Conservation (phyloP, 1,284 basidiomycete species). For the Rhodotorula sp. region DNA sequence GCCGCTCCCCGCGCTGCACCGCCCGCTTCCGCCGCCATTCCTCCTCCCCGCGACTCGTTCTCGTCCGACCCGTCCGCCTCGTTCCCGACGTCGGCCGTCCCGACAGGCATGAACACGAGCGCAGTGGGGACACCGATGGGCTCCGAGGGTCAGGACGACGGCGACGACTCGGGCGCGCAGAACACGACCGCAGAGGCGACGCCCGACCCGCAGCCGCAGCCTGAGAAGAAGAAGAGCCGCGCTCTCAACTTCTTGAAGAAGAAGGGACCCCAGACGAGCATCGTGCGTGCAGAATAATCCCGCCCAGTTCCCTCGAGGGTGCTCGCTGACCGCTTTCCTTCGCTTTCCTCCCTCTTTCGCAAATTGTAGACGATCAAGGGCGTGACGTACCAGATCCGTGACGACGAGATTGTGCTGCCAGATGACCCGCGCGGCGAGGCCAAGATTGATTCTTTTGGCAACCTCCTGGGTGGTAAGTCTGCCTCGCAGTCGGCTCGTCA, state of each 20-base stretch:
- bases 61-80: not conserved
- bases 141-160: conserved; percentile 2
- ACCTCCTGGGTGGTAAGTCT: conserved; percentile 69
- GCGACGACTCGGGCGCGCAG: conserved; percentile 1
- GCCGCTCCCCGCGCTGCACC: not conserved
- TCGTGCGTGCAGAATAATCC: not conserved
- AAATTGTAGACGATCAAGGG: conserved; percentile 63
- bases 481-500: not conserved
- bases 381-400: conserved; percentile 72
- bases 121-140: conserved; percentile 7
- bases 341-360: not conserved
- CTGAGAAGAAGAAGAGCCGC: conserved; percentile 10
- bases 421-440: conserved; percentile 83
- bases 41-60: conserved; percentile 2
- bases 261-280: conserved; percentile 32
- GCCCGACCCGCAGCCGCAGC: conserved; percentile 14
- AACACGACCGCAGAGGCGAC: conserved; percentile 17
- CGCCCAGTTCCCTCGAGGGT: not conserved
- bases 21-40: not conserved
- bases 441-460: conserved; percentile 84
- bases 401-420: conserved; percentile 82
- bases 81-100: not conserved
- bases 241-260: conserved; percentile 37
- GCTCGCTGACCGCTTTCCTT: not conserved
- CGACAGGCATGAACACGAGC: conserved; percentile 6